Percentiles rank a stretch among this genome's conserved stretches.
Evolutionary conservation across 306 rosid genomes (phyloP).

Genomic region (Calophaca sinica): DNA sequence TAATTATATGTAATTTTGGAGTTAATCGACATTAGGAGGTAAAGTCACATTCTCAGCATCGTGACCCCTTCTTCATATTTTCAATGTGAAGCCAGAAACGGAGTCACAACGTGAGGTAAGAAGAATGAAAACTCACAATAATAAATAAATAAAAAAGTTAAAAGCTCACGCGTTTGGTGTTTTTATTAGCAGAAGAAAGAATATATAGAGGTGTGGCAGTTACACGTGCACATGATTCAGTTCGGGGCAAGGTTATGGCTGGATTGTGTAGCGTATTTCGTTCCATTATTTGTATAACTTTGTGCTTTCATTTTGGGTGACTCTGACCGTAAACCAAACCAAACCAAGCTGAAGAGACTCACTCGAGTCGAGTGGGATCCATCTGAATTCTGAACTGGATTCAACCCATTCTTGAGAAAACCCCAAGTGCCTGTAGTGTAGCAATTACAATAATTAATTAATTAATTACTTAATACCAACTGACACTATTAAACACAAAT

Average conservation of each 20-base stretch:
- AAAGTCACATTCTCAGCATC: neutral
- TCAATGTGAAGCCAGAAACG: neutral
- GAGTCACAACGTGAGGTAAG: neutral
- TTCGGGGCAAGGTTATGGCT: too few relatives aligned
- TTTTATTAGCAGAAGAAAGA: neutral
- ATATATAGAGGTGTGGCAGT: neutral
- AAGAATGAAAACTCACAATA: neutral
- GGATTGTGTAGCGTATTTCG: neutral
- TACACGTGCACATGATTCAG: neutral
- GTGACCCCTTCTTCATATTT: neutral
- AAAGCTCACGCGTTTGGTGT: neutral
- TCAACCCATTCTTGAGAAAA: constrained; percentile 4
- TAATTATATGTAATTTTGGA: too few relatives aligned
- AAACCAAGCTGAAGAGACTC: constrained; percentile 6
- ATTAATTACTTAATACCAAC: constrained; percentile 24
- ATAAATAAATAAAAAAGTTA: neutral
- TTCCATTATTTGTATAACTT: too few relatives aligned
- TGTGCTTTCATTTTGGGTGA: too few relatives aligned
- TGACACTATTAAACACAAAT: constrained; percentile 40
- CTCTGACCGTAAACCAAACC: too few relatives aligned
- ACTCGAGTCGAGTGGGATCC: constrained; percentile 40
- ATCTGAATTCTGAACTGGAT: constrained; percentile 41
- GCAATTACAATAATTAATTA: neutral
- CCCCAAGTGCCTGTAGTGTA: neutral
- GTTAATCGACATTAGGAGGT: too few relatives aligned